Base-by-base conservation (phyloP, 768 basidiomycete genomes). In the Candolleomyces efflorescens region DNA sequence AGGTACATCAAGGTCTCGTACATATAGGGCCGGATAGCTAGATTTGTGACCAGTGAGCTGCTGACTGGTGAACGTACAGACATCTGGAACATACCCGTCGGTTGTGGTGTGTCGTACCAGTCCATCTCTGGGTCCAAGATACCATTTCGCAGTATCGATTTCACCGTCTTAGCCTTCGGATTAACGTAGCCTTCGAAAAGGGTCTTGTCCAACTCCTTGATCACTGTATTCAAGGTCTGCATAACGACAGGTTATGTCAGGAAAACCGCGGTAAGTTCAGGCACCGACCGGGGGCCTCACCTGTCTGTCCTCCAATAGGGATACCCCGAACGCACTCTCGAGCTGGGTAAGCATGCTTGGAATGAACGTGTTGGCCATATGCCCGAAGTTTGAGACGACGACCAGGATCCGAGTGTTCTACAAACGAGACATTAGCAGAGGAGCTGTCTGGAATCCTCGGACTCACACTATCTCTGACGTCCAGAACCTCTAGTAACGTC, bases 41-140 rank as follows among this genome's bases (percentile, higher is more conserved):
- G 43, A 50, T 52, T 61, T 48, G 46, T 51, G 48, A 20, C 53
- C 46, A 52, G 51, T 52, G 6, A 57, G 38, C n/a, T 18, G 43
- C 32, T 50, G 49, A 9, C 53, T 44, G 20, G 36, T 46, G 32
- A 39, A 27, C 37, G n/a, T 51, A 2, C 15, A 15, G 24, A 45
- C 47, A 45, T 45, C 55, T 32, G 11, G 53, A 38, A 65, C 81
- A 50, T 65, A 90, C 96, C 94, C 61, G 86, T 90, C 3, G 97
- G 97, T 66, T 96, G 94, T 3, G 90, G 86, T 0, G 92, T 93
- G 63, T 94, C 89, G 64, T 87, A 91, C 97, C 97, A 99, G 67
- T 98, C 92, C 81, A 98, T 91, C 32, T 80, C 75, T 24, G 77
- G 77, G 52, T 90, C 82, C 26, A 97, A 75, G 47, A 99, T 89